These are phyloP conservation scores for Colletotrichum kahawae DNA, from an alignment of 2,329 filamentous ascomycete species.

Conservation along the genomic window DNA sequence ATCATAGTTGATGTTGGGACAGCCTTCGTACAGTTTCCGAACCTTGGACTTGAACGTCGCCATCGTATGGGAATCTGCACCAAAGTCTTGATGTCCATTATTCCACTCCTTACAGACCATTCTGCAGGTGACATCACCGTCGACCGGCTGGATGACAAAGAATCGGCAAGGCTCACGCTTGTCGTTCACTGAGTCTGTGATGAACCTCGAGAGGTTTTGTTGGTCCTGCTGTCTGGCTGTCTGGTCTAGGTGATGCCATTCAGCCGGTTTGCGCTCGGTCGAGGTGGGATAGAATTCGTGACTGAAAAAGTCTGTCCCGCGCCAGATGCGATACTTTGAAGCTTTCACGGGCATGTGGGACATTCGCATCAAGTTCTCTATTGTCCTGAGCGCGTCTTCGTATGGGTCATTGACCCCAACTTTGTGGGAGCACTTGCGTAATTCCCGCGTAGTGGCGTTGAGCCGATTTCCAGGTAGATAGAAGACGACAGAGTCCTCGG, in stretches of 20 bases:
- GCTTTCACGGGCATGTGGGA: not conserved
- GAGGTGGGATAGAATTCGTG: not conserved
- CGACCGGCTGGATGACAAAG: slow-evolving; percentile 19
- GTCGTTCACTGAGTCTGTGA: not conserved
- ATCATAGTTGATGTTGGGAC: not conserved
- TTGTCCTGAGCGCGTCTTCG: not conserved
- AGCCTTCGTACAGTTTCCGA: not conserved
- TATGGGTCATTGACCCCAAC: not conserved
- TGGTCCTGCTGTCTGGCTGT: not conserved
- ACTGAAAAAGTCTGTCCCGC: slow-evolving; percentile 19
- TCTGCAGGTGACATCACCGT: not conserved
- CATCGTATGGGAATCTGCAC: not conserved
- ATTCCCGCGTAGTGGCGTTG: not conserved
- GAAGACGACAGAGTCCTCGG: not conserved
- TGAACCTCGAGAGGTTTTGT: slow-evolving; percentile 5
- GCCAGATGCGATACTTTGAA: slow-evolving; percentile 8
- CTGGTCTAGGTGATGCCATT: not conserved
- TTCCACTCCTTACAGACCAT: not conserved
- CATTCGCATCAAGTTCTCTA: not conserved
- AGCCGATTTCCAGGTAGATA: slow-evolving; percentile 3
- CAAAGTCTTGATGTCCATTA: not conserved
- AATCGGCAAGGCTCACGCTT: not conserved
- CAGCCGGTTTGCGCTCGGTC: not conserved
- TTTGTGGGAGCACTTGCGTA: not conserved
- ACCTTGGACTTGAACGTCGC: slow-evolving; percentile 1